These are phyloP conservation scores for Monoraphidium neglectum DNA, from an alignment of 139 green algal species.

Conservation along the genomic window DNA sequence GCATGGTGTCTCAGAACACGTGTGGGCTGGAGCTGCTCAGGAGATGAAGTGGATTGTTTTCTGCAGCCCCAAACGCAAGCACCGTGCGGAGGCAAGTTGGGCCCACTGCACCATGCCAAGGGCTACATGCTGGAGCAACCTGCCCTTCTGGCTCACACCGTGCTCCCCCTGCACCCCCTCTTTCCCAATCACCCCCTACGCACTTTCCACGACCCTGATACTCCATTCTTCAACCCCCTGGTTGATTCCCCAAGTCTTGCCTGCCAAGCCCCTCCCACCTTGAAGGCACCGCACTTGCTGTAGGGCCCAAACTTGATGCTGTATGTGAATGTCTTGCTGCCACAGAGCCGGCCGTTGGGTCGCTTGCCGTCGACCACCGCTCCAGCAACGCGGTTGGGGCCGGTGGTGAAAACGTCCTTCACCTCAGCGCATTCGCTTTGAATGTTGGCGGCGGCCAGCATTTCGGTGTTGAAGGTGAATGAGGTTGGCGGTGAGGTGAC, in stretches of 20 bases:
- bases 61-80: too few species aligned
- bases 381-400: neutral
- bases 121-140: neutral
- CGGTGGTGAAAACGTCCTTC: neutral
- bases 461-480: too few species aligned
- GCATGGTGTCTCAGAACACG: too few species aligned
- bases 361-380: neutral
- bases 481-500: too few species aligned
- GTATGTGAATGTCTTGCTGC: conserved; percentile 20
- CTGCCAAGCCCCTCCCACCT: conserved; percentile 4
- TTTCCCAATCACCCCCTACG: neutral
- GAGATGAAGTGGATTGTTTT: too few species aligned
- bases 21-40: too few species aligned
- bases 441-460: too few species aligned
- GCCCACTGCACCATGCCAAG: neutral
- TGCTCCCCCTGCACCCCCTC: neutral
- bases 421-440: neutral
- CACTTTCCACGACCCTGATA: neutral
- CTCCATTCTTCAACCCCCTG: neutral
- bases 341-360: conserved; percentile 27
- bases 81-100: neutral
- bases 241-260: too few species aligned
- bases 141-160: neutral
- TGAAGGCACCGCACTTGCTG: conserved; percentile 5
- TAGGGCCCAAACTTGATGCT: conserved; percentile 14